phyloP scores from a whole-genome alignment of 73 alveolate species.

The Paramecium biaurelia region DNA sequence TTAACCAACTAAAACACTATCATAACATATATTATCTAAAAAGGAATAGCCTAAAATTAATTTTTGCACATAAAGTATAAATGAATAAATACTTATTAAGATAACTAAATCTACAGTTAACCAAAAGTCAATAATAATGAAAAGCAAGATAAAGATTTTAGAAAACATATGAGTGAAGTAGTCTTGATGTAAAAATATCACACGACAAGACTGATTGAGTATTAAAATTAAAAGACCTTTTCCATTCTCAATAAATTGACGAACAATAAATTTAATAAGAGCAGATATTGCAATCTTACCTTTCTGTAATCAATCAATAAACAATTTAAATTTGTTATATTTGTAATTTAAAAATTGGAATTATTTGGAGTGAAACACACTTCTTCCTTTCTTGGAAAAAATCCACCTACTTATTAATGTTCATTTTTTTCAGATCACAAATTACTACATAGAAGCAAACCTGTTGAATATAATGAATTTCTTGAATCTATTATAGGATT shows the following conservation, averaged over 20 bases:
- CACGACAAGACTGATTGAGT: background rate
- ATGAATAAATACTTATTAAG: background rate
- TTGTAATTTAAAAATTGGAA: background rate
- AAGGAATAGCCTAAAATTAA: background rate
- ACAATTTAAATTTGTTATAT: background rate
- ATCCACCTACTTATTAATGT: background rate
- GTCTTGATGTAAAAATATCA: constrained; percentile 14
- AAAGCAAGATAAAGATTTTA: background rate
- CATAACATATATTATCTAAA: background rate
- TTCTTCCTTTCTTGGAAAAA: background rate
- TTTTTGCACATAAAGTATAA: background rate
- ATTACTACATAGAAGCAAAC: background rate
- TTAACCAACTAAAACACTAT: background rate
- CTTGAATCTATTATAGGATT: background rate
- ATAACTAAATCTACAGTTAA: background rate
- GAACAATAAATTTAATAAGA: background rate
- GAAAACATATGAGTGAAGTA: background rate
- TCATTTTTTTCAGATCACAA: background rate
- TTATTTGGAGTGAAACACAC: background rate
- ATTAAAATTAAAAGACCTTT: background rate
- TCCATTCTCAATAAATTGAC: background rate
- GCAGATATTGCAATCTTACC: background rate
- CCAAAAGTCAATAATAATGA: background rate
- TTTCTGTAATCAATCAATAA: background rate
- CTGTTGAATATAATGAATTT: constrained; percentile 2